Base-by-base conservation (phyloP, 192 early-diverging fungal species). In the Funneliformis mosseae region DNA sequence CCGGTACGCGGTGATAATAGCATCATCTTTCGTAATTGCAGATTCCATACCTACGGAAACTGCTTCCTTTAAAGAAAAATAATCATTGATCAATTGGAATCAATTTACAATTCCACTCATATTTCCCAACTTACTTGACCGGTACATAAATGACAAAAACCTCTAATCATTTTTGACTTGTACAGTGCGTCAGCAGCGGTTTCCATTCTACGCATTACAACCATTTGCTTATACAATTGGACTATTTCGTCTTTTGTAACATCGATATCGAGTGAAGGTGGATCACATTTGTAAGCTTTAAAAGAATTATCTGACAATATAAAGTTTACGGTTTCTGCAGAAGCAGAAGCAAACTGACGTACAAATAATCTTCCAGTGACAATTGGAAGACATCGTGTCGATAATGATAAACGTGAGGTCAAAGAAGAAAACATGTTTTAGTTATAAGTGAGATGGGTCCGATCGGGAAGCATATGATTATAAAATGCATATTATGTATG, bases 71-170 rank as follows among this genome's bases (percentile, higher is more conserved):
- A 50, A 50, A 73, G 38, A 9, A 75, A 25, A 48, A 41, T 18
- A 38, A 60, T 71, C 60, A 78, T 39, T 0, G 6, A 48, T 9
- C 2, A 21, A 55, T 18, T 55, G 7, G 5, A 55, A 55, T 5
- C 43, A 55, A 55, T 5, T 21, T 4, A 21, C 50, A 21, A 18
- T 55, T 14, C 16, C 18, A 55, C 21, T 55, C 5, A 18, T 6
- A 12, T 25, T 75, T 75, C 14, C 18, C 11, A 21, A 39, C 48
- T 85, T 86, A 94, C 94, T 90, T 99, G 96, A 74, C 96, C 96
- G 77, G 93, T 99, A 84, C 96, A 97, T 89, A 99, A 88, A 87
- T 99, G 97, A 88, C 97, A 98, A 93, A 99, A 99, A 77, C 97
- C 97, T 73, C 97, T 93, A 82, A 99, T 98, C 86, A 95, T 87